Evolutionary conservation across 148 eudicot genomes (phyloP).

Genomic region (Suaeda aralocaspica): DNA sequence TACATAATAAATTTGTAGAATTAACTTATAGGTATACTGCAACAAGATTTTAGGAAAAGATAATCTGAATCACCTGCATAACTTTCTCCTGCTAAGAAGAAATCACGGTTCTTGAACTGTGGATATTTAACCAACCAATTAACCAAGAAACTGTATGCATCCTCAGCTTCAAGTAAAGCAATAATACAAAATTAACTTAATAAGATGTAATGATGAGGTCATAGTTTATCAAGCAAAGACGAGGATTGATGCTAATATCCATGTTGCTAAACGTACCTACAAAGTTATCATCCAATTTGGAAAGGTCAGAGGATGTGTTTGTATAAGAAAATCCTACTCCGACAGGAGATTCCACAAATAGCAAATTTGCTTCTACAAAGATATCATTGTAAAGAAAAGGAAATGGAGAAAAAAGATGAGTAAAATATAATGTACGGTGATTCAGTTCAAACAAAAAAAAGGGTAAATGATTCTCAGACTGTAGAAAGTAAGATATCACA

Average conservation of each 20-base stretch:
- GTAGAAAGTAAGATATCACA: not conserved
- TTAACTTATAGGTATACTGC: not conserved
- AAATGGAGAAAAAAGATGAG: too few species aligned
- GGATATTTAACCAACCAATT: conserved; percentile 59
- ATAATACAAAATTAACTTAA: not conserved
- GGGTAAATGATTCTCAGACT: not conserved
- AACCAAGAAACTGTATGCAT: conserved; percentile 55
- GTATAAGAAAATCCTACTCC: conserved; percentile 81
- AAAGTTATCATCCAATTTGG: conserved; percentile 42
- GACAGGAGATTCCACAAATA: conserved; percentile 63
- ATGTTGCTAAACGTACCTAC: conserved; percentile 37
- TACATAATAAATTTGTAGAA: too few species aligned
- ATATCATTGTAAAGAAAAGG: not conserved
- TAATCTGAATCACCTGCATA: conserved; percentile 49
- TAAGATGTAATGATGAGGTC: not conserved
- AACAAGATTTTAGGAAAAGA: not conserved
- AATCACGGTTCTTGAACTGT: conserved; percentile 40
- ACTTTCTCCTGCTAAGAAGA: conserved; percentile 69
- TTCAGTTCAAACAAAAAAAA: not conserved
- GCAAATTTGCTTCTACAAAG: conserved; percentile 58
- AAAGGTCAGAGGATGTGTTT: conserved; percentile 55
- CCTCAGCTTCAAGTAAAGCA: conserved; percentile 40
- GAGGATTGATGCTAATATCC: not conserved
- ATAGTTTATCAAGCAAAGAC: not conserved
- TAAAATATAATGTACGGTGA: too few species aligned